phyloP scores from a whole-genome alignment of 257 asterid genomes.

The Nemophila menziesii region DNA sequence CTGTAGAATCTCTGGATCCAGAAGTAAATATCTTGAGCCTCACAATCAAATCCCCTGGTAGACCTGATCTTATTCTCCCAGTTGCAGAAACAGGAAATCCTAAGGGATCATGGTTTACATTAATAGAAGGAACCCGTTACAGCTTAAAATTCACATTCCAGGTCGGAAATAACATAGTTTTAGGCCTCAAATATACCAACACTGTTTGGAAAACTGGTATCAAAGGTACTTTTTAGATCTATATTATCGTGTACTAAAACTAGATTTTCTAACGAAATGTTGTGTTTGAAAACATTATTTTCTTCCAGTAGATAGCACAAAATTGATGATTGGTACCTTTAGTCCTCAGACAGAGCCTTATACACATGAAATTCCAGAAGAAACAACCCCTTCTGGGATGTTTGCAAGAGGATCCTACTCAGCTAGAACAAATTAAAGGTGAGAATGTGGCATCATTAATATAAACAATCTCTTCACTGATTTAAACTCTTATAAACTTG shows the following conservation, averaged over 20 bases:
- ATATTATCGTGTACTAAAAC: background rate
- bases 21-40: slow-evolving; percentile 57
- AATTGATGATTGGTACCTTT: slow-evolving; percentile 96
- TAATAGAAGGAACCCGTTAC: slow-evolving; percentile 62
- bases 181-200: slow-evolving; percentile 60
- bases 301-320: slow-evolving; percentile 72
- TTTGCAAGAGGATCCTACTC: slow-evolving; percentile 90
- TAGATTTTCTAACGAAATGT: slow-evolving; percentile 1
- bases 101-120: slow-evolving; percentile 50
- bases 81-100: slow-evolving; percentile 56
- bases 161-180: slow-evolving; percentile 57
- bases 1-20: slow-evolving; percentile 56
- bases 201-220: slow-evolving; percentile 72
- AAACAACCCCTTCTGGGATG: slow-evolving; percentile 85
- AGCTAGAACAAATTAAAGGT: slow-evolving; percentile 92
- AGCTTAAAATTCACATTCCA: slow-evolving; percentile 45
- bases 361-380: slow-evolving; percentile 83
- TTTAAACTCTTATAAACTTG: too few species aligned
- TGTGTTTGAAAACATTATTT: background rate
- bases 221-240: slow-evolving; percentile 28
- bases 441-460: too few species aligned
- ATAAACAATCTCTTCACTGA: too few species aligned
- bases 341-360: slow-evolving; percentile 91
- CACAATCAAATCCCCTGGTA: slow-evolving; percentile 44
- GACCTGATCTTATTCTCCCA: slow-evolving; percentile 40